These are phyloP conservation scores for Fimicolochytrium jonesii DNA, from an alignment of 192 early-diverging fungal genomes.

Conservation along the genomic window DNA sequence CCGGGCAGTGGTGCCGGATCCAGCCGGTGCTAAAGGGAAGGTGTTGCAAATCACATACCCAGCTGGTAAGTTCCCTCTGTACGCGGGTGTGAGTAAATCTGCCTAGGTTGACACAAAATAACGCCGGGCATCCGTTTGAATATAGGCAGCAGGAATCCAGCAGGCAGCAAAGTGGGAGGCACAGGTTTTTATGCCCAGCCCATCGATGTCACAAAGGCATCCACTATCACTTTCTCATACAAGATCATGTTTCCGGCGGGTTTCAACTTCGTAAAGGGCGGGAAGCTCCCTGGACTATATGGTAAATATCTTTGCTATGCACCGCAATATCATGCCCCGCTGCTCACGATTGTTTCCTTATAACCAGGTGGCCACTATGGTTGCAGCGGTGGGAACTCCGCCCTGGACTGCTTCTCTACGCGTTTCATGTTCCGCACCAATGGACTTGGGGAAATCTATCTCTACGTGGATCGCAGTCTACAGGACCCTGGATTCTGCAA, in stretches of 20 bases:
- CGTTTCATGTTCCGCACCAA: slow-evolving; percentile 50
- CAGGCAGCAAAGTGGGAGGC: slow-evolving; percentile 2
- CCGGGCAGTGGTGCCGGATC: slow-evolving; percentile 7
- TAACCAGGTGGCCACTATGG: slow-evolving; percentile 26
- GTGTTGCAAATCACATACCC: slow-evolving; percentile 21
- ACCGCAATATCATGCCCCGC: not conserved
- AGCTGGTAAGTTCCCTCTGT: not conserved
- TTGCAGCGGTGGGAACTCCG: slow-evolving; percentile 49
- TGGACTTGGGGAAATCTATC: slow-evolving; percentile 50
- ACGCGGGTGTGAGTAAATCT: not conserved
- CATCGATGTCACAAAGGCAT: slow-evolving; percentile 15
- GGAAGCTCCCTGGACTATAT: slow-evolving; percentile 56
- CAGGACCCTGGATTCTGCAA: slow-evolving; percentile 22
- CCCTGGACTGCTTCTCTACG: slow-evolving; percentile 54
- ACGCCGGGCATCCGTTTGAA: not conserved
- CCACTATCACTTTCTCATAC: slow-evolving; percentile 35
- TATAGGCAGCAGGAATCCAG: slow-evolving; percentile 9
- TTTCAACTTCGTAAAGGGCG: slow-evolving; percentile 55
- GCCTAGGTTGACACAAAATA: not conserved
- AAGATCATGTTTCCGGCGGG: slow-evolving; percentile 40
- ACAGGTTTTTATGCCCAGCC: slow-evolving; percentile 27
- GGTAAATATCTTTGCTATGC: slow-evolving; percentile 19
- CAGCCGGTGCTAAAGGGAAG: not conserved
- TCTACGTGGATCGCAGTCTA: slow-evolving; percentile 28
- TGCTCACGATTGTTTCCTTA: not conserved